Evolutionary conservation across 306 rosid species (phyloP).

Genomic region (Prosopis cineraria): DNA sequence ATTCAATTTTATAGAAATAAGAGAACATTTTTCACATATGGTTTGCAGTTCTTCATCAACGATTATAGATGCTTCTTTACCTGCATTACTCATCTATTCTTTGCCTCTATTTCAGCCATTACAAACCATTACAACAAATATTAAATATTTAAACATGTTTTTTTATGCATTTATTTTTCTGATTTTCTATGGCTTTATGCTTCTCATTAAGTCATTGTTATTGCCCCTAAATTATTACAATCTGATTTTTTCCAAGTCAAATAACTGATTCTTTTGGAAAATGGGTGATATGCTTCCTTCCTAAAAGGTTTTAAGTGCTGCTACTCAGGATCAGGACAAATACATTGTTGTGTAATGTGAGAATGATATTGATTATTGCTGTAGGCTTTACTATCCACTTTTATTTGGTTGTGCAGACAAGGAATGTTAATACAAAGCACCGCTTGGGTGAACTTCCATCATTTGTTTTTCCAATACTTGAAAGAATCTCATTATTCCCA

Average conservation of each 20-base stretch:
- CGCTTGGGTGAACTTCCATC: slow-evolving; percentile 79
- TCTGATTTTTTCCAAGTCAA: slow-evolving; percentile 13
- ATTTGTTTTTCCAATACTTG: slow-evolving; percentile 65
- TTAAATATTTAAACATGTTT: background rate
- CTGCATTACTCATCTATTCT: background rate
- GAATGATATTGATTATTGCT: slow-evolving; percentile 26
- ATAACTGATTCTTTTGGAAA: slow-evolving; percentile 2
- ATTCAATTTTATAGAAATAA: background rate
- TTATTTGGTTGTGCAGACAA: slow-evolving; percentile 53
- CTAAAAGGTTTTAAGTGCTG: background rate
- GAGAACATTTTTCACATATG: background rate
- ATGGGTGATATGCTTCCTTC: slow-evolving; percentile 14
- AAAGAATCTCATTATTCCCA: slow-evolving; percentile 62
- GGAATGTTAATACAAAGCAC: slow-evolving; percentile 72
- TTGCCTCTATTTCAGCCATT: background rate
- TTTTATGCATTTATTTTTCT: background rate
- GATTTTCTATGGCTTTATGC: background rate
- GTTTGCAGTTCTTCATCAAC: background rate
- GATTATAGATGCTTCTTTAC: background rate
- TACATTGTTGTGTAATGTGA: slow-evolving; percentile 15
- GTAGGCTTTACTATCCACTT: slow-evolving; percentile 9
- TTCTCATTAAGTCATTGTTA: slow-evolving; percentile 6
- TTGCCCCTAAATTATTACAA: slow-evolving; percentile 4
- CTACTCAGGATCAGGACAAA: slow-evolving; percentile 1
- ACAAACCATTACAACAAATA: background rate